Evolutionary conservation across 2,329 filamentous ascomycete genomes (phyloP), one percentile per base, ranked within the genome.

Genomic region (Coniosporium uncinatum): DNA sequence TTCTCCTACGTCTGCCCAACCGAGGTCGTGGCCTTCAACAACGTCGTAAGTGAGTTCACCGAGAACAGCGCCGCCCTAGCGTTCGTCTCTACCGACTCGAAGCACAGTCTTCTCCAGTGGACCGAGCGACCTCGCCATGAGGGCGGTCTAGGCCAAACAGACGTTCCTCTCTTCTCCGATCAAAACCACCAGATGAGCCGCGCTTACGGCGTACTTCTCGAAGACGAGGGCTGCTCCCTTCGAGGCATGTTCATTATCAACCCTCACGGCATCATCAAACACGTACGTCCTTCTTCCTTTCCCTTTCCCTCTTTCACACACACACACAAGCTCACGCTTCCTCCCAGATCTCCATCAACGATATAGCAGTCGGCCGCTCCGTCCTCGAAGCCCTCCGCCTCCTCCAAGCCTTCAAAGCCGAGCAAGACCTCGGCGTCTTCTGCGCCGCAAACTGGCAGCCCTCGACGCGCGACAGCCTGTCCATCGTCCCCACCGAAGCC

Each of bases 1-100:
- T 59, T 58, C 38, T 53, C 49, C 22, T 59, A 56, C 36, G 53
- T 59, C 3, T 59, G 56, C 22, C 55, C 53, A 1, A 79, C 76
- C 56, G 76, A 83, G 62, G 81, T 83, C 62, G 73, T 79, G 53
- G 77, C 79, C 54, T 83, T 76, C 66, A 78, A 75, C 59, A 74
- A 80, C 42, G 75, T 76, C 41, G 68, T 76, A n/a, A 57, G 73
- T 41, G 75, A 79, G 52, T 82, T 83, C 62, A 64, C 67, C 45
- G 69, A 66, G 44, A 75, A 80, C 55, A 48, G 52, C 20, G 55
- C 51, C 40, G 50, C 46, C 16, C 44, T 58, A 11, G 46, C 51
- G 2, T 59, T 58, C 38, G 45, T 57, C 14, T 52, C 49, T 4
- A 54, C 56, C n/a, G 56, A 58, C 39, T 55, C 54, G 2, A 56